Evolutionary conservation across 768 basidiomycete species (phyloP).

Genomic region (Cystoderma amianthinum): DNA sequence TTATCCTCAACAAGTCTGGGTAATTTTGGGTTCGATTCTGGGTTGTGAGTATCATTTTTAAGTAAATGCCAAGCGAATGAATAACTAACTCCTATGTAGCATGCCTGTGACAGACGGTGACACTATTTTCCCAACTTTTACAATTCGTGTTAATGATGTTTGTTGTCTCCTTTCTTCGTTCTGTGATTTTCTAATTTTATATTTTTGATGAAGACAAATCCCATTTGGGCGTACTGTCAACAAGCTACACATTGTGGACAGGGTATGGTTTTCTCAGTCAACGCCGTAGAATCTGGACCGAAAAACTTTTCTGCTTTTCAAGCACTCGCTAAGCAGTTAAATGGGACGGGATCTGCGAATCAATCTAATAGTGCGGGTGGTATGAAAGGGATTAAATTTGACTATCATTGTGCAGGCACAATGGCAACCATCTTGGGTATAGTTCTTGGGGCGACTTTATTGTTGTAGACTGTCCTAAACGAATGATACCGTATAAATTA

Average conservation of each 20-base stretch:
- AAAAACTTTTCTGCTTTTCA: constrained; percentile 50
- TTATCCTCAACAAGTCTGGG: constrained; percentile 38
- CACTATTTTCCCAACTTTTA: constrained; percentile 43
- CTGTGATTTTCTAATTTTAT: constrained; percentile 3
- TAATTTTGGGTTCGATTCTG: constrained; percentile 36
- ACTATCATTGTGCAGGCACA: too few species aligned
- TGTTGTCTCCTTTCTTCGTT: constrained; percentile 8
- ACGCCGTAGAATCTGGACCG: constrained; percentile 40
- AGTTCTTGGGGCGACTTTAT: too few species aligned
- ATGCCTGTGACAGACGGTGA: constrained; percentile 38
- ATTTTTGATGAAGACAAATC: constrained; percentile 32
- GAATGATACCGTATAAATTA: too few species aligned
- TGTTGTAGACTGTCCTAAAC: too few species aligned
- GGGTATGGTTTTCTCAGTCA: constrained; percentile 58
- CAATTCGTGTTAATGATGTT: constrained; percentile 47
- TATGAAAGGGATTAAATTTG: too few species aligned
- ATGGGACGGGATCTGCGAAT: too few species aligned
- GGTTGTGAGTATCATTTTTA: constrained; percentile 27
- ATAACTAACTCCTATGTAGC: constrained; percentile 17
- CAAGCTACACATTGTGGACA: constrained; percentile 43
- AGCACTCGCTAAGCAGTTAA: constrained; percentile 33
- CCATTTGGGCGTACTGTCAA: constrained; percentile 51
- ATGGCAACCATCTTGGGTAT: too few species aligned
- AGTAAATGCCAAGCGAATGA: background rate
- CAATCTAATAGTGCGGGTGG: too few species aligned